Base-by-base conservation (phyloP, 1,139 yeast species). In the Pichia sp. region DNA sequence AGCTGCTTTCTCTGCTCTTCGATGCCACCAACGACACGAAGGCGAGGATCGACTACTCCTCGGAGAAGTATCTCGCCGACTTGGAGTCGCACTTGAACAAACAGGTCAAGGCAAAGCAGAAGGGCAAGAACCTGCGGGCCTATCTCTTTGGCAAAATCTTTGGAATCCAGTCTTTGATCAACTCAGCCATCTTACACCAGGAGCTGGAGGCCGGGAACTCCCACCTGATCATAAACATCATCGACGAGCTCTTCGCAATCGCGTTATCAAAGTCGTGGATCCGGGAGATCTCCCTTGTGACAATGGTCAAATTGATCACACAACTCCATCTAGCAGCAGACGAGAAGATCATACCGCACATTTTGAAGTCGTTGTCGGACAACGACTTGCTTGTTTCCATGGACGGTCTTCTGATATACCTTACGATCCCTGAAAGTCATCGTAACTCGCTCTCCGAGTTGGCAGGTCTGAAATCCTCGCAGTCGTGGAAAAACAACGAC, bases 51-150 rank as follows among this genome's bases (percentile, higher is more conserved):
- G 31, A 51, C 2, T 68, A 72, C 57, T 16, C 48, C 10, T 24
- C 51, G 20, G 68, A 73, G 53, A 41, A 74, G 27, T 81, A 76
- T 59, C 71, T 85, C 55, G 72, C 72, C 4, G 74, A 76, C 58
- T 52, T 83, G 27, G 68, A 73, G 53, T 65, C 69, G 6, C 72
- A 76, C 27, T 76, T 81, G 48, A 72, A 71, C 50, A 69, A 75
- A 46, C 55, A 61, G 1, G 62, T 71, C 30, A 75, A 77, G 50
- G 70, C 79, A 5, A 77, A 79, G 60, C 84, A 84, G 73, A 80
- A 79, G 63, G 97, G 96, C 6, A 87, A 85, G 64, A 96, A 90
- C 64, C 89, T 86, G 67, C 77, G 98, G 58, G 86, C 93, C 1
- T 75, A 81, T 14, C 72, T 88, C 36, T 90, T 93, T 73, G 99